Conservation (phyloP, 1,139 yeast species). For the Protomyces pachydermus region DNA sequence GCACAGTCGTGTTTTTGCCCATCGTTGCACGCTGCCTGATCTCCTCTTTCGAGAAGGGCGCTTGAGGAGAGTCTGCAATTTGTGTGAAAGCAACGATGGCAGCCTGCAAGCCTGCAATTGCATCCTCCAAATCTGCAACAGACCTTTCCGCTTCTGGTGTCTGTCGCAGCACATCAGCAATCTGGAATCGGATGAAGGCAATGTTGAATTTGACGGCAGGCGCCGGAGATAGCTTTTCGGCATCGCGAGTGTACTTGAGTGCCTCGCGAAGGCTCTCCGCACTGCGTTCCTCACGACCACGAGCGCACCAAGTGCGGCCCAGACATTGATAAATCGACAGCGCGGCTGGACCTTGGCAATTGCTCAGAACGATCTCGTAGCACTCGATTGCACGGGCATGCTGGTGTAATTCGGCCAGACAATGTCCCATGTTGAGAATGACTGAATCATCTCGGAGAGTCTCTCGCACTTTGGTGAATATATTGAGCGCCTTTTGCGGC, state of each 20-base stretch:
- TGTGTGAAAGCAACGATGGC: slow-evolving; percentile 61
- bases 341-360: slow-evolving; percentile 63
- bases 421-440: slow-evolving; percentile 83
- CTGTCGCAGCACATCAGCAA: slow-evolving; percentile 76
- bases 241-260: slow-evolving; percentile 52
- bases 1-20: slow-evolving; percentile 71
- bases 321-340: slow-evolving; percentile 56
- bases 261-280: slow-evolving; percentile 57
- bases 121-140: slow-evolving; percentile 55
- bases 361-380: slow-evolving; percentile 21
- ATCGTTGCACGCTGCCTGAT: slow-evolving; percentile 77
- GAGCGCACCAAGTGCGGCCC: slow-evolving; percentile 85
- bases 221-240: slow-evolving; percentile 36
- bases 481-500: slow-evolving; percentile 62
- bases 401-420: slow-evolving; percentile 74
- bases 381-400: slow-evolving; percentile 76
- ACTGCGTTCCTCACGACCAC: slow-evolving; percentile 69
- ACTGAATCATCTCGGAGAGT: slow-evolving; percentile 79
- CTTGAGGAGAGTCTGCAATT: slow-evolving; percentile 54
- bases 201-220: slow-evolving; percentile 65
- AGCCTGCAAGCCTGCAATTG: slow-evolving; percentile 54
- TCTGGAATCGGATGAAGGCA: slow-evolving; percentile 78
- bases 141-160: slow-evolving; percentile 57
- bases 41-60: slow-evolving; percentile 75
- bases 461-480: slow-evolving; percentile 76